A percentile compares a stretch with the other conserved stretches of the same genome.
Evolutionary conservation across 2,329 filamentous ascomycete genomes (phyloP).

Genomic region (Phoma sp.): DNA sequence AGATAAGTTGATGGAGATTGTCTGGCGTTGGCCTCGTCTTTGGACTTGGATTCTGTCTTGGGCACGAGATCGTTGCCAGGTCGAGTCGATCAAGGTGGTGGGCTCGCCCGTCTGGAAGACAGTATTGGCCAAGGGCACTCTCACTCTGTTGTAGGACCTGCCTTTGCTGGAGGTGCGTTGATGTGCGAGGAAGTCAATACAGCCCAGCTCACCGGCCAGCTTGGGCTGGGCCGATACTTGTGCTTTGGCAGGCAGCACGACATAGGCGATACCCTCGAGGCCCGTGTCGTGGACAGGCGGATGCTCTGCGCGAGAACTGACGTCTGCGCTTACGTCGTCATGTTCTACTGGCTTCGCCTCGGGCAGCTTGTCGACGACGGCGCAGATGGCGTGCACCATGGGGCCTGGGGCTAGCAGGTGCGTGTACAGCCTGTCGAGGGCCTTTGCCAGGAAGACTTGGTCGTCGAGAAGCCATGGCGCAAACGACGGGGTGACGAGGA

Average conservation of each 20-base stretch:
- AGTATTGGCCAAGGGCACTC: conserved; percentile 78
- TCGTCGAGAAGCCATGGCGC: conserved; percentile 41
- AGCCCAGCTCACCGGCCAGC: background rate
- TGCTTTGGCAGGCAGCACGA: conserved; percentile 20
- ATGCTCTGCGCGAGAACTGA: background rate
- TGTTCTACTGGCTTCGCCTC: conserved; percentile 14
- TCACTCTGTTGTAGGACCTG: conserved; percentile 34
- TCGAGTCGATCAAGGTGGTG: conserved; percentile 36
- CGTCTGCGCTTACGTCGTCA: background rate
- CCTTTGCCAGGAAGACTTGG: conserved; percentile 34
- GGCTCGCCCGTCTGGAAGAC: conserved; percentile 73
- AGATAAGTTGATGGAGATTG: conserved; percentile 4
- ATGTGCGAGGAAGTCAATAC: conserved; percentile 35
- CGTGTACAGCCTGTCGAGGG: conserved; percentile 30
- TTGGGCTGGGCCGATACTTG: background rate
- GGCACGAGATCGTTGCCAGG: conserved; percentile 27
- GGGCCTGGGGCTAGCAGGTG: background rate
- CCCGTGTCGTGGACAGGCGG: conserved; percentile 33
- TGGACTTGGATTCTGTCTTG: background rate
- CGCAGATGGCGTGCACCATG: conserved; percentile 36
- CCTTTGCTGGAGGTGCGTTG: conserved; percentile 3
- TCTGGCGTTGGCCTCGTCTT: background rate
- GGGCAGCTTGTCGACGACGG: conserved; percentile 50
- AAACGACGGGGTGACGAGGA: conserved; percentile 45
- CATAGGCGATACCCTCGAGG: conserved; percentile 46